Evolutionary conservation across 1,139 yeast species (phyloP).

Genomic region (Scheffersomyces parashehatae): DNA sequence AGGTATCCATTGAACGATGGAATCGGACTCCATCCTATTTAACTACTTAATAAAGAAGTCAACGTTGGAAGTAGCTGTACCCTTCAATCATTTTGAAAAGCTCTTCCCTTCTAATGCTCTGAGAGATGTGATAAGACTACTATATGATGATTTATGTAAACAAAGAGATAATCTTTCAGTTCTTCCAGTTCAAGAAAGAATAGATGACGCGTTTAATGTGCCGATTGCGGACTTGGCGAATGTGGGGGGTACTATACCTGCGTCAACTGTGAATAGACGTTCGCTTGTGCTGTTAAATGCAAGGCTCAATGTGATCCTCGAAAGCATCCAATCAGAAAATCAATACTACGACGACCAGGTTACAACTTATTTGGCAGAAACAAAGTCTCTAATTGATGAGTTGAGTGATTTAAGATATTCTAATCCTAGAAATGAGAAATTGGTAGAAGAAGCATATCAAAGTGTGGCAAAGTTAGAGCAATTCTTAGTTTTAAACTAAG

Average conservation of each 20-base stretch:
- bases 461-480: conserved; percentile 8
- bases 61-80: conserved; percentile 8
- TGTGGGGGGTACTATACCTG: conserved; percentile 4
- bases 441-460: conserved; percentile 6
- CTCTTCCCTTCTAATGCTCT: conserved; percentile 17
- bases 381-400: conserved; percentile 17
- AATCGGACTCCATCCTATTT: conserved; percentile 11
- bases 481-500: not conserved
- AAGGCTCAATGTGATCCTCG: too few relatives aligned
- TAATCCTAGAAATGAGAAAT: conserved; percentile 9
- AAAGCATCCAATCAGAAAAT: too few relatives aligned
- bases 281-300: not conserved
- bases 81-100: conserved; percentile 10
- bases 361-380: conserved; percentile 6
- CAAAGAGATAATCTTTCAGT: conserved; percentile 17
- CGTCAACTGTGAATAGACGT: not conserved
- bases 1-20: conserved; percentile 8
- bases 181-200: too few relatives aligned
- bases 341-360: too few relatives aligned
- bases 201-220: too few relatives aligned
- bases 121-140: conserved; percentile 9
- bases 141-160: conserved; percentile 19
- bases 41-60: conserved; percentile 13
- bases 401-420: conserved; percentile 23
- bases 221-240: conserved; percentile 2